Evolutionary conservation across 1,284 basidiomycete species (phyloP).

Genomic region (Moesziomyces sp.): DNA sequence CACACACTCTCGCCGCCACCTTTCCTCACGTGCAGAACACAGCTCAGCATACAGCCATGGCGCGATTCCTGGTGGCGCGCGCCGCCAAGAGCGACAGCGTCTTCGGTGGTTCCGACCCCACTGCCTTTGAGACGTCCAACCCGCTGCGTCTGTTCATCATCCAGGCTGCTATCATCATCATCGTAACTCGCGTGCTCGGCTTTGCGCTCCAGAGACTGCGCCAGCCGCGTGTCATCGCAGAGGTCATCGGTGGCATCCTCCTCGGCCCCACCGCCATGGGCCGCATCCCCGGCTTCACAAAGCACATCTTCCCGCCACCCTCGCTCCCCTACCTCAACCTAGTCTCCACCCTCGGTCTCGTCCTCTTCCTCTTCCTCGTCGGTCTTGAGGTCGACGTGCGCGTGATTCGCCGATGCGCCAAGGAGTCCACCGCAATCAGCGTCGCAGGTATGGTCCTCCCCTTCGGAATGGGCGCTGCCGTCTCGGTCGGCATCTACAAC

Average conservation of each 20-base stretch:
- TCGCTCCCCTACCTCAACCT: conserved; percentile 84
- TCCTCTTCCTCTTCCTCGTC: conserved; percentile 79
- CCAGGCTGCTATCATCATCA: conserved; percentile 74
- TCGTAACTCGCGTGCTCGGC: conserved; percentile 78
- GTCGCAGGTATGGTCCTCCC: conserved; percentile 78
- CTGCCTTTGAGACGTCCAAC: conserved; percentile 73
- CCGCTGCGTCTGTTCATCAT: conserved; percentile 86
- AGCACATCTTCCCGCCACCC: conserved; percentile 61
- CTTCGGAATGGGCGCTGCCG: conserved; percentile 84
- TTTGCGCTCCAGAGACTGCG: conserved; percentile 76
- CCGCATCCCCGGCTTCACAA: conserved; percentile 60
- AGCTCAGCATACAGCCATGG: conserved; percentile 8
- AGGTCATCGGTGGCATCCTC: conserved; percentile 85
- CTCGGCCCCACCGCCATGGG: conserved; percentile 69
- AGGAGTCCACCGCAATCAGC: conserved; percentile 70
- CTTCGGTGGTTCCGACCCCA: conserved; percentile 77
- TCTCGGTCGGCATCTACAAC: conserved; percentile 83
- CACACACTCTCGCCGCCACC: background rate
- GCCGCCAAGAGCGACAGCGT: conserved; percentile 66
- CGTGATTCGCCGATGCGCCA: conserved; percentile 74
- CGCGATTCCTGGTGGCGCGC: conserved; percentile 29
- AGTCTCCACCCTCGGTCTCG: conserved; percentile 84
- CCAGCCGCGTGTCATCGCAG: conserved; percentile 87
- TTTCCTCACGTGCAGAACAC: background rate
- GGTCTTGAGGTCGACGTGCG: conserved; percentile 88